Percentiles rank a stretch among this genome's conserved stretches.
Evolutionary conservation across 2,329 filamentous ascomycete genomes (phyloP).

Genomic region (Hymenoscyphus occultus): DNA sequence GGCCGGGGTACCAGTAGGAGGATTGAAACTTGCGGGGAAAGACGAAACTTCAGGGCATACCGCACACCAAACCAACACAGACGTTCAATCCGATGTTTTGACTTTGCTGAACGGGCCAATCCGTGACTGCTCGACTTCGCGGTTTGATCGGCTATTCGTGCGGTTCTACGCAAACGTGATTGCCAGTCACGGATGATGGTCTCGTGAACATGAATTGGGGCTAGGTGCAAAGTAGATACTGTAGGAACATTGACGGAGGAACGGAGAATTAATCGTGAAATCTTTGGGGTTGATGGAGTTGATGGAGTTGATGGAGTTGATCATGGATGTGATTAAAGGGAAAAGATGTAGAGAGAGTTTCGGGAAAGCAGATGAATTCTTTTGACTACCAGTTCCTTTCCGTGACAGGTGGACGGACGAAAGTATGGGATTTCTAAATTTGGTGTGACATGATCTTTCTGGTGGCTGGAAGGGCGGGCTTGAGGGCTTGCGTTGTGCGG

Average conservation of each 20-base stretch:
- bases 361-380: neutral
- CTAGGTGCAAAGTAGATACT: too few species aligned
- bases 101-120: neutral
- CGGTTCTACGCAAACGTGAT: neutral
- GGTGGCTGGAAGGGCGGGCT: neutral
- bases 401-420: neutral
- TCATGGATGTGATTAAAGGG: too few species aligned
- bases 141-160: neutral
- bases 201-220: neutral
- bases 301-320: neutral
- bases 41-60: neutral
- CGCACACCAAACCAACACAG: too few species aligned
- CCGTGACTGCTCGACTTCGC: neutral
- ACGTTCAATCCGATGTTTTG: neutral
- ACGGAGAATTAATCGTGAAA: neutral
- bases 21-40: conserved; percentile 1
- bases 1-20: too few species aligned
- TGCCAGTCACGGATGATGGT: neutral
- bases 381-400: neutral
- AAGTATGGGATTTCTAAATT: neutral
- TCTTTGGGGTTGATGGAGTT: neutral
- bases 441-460: neutral
- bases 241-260: neutral
- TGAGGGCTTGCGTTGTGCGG: neutral
- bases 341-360: neutral